A percentile compares a stretch with the other conserved stretches of the same genome.
phyloP scores from a whole-genome alignment of 129 eudicot species.

The Pseudognaphalium luteoalbum region DNA sequence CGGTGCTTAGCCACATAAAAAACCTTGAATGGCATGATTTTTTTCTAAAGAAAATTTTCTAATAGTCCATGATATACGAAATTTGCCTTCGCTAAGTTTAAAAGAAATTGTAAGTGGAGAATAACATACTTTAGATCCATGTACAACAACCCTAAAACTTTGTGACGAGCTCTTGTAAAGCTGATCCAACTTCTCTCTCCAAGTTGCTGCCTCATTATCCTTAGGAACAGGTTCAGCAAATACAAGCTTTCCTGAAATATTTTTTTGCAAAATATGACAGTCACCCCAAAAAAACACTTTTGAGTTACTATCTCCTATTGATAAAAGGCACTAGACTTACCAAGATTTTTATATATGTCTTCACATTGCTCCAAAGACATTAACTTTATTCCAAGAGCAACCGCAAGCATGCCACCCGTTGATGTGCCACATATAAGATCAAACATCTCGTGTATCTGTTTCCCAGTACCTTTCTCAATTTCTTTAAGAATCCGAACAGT shows the following conservation, averaged over 20 bases:
- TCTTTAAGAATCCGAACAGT: constrained; percentile 91
- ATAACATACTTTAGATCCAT: constrained; percentile 90
- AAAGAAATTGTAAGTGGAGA: constrained; percentile 1
- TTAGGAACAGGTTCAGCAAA: constrained; percentile 96
- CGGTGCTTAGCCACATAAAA: background rate
- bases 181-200: constrained; percentile 98
- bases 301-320: background rate
- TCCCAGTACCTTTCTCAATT: constrained; percentile 91
- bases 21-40: background rate
- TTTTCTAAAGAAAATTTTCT: background rate
- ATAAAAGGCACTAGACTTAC: constrained; percentile 39
- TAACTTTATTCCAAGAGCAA: constrained; percentile 91
- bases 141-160: constrained; percentile 98
- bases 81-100: background rate
- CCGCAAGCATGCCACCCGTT: constrained; percentile 99
- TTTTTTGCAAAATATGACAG: constrained; percentile 11
- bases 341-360: constrained; percentile 94
- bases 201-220: constrained; percentile 97
- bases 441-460: constrained; percentile 90
- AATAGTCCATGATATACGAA: background rate
- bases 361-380: constrained; percentile 96
- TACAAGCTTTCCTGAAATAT: constrained; percentile 80
- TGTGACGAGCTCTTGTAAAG: constrained; percentile 98
- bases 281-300: background rate
- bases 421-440: constrained; percentile 99